Evolutionary conservation across 306 rosid species (phyloP).

Genomic region (Adenanthera pavonina): DNA sequence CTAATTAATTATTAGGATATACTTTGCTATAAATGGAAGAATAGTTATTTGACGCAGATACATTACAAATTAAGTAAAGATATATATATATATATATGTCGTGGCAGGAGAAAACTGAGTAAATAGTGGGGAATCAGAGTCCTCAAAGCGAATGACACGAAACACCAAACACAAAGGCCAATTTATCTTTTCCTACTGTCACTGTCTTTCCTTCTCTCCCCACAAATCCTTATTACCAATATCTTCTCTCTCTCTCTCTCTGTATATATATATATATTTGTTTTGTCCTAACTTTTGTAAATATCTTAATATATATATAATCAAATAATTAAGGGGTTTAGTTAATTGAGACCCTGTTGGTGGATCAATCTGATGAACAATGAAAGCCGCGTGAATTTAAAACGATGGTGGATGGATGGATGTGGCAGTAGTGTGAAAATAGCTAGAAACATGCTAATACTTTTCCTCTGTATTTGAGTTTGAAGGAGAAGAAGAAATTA

Average conservation of each 20-base stretch:
- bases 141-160: slow-evolving; percentile 45
- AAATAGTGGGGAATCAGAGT: slow-evolving; percentile 52
- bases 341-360: background rate
- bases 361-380: background rate
- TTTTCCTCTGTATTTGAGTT: background rate
- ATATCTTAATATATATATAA: background rate
- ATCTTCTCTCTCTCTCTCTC: background rate
- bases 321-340: background rate
- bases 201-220: slow-evolving; percentile 41
- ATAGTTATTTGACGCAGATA: slow-evolving; percentile 15
- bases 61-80: too few relatives aligned
- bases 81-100: slow-evolving; percentile 32
- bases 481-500: background rate
- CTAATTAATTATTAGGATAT: too few relatives aligned
- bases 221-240: slow-evolving; percentile 35
- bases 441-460: too few relatives aligned
- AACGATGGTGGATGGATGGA: too few relatives aligned
- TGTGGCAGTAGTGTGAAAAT: too few relatives aligned
- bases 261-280: too few relatives aligned
- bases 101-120: slow-evolving; percentile 30
- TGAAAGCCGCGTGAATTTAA: background rate
- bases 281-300: background rate
- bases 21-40: background rate
- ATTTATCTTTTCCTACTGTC: slow-evolving; percentile 44
- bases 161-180: slow-evolving; percentile 48